phyloP scores from a whole-genome alignment of 164 flowering plant species.

The Macadamia tetraphylla region DNA sequence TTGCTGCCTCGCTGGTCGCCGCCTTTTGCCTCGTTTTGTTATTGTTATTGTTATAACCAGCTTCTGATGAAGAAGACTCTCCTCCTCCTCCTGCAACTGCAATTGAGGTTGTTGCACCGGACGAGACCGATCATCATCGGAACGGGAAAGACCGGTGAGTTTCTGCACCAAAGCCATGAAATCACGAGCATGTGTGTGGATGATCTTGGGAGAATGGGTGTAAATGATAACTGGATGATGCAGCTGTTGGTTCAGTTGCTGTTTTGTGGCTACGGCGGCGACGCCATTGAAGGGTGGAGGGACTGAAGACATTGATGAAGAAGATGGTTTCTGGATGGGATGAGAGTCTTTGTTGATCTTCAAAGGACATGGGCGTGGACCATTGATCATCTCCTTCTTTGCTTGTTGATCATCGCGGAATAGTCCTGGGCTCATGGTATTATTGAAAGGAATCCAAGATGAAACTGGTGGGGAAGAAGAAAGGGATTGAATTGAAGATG shows the following conservation, averaged over 20 bases:
- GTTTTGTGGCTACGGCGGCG: background rate
- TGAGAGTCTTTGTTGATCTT: constrained; percentile 45
- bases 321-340: constrained; percentile 31
- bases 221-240: constrained; percentile 59
- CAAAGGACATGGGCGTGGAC: constrained; percentile 46
- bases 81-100: no score
- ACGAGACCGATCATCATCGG: constrained; percentile 1
- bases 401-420: constrained; percentile 1
- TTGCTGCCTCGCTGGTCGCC: no score
- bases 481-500: background rate
- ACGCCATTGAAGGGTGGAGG: background rate
- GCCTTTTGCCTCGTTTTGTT: no score
- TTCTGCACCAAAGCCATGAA: constrained; percentile 77
- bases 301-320: constrained; percentile 17
- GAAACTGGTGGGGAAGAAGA: no score
- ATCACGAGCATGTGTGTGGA: constrained; percentile 58
- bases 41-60: no score
- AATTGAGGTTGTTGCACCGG: no score
- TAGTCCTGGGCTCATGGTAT: constrained; percentile 26
- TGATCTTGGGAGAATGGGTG: constrained; percentile 64
- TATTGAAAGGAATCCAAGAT: no score
- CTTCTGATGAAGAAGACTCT: no score
- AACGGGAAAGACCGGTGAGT: constrained; percentile 45
- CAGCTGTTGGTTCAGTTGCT: constrained; percentile 11
- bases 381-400: constrained; percentile 23